Base-by-base conservation (phyloP, 306 rosid species). In the Prunus salicina region DNA sequence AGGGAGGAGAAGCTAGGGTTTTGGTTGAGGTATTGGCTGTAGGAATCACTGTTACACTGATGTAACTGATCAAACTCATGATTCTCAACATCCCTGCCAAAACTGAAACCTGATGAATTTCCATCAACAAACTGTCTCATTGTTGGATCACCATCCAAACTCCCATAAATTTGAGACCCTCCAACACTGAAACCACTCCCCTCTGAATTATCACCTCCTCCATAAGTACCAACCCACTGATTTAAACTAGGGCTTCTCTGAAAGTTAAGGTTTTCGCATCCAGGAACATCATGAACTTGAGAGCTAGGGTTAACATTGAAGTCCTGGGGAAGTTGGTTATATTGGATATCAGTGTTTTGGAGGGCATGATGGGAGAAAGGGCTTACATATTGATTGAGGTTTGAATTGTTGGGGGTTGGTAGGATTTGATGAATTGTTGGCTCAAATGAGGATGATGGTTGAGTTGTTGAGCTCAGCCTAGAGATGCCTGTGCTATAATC, bases 231-330 rank as follows among this genome's bases (percentile, higher is more conserved):
- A 14, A 30, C 15, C 34, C 41, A 57, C 4, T 46, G 43, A 58
- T 58, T 14, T 25, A 77, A 57, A 51, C 61, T 46, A 68, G 62
- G 38, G 69, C 8, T 45, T 43, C 6, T 55, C 18, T 14, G 57
- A 14, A 60, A 72, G 43, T 72, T 25, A 34, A 7, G 6, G 46
- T 53, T 53, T 7, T 32, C 41, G 20, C 24, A 38, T 41, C 20
- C 38, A 8, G 18, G 6, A 30, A 30, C 34, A 38, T 6, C 16
- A 43, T 22, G 24, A 46, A 22, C 25, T 62, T 52, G 64, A 63
- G 14, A 64, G 62, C 20, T 27, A 72, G 63, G 82, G 52, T 13
- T 78, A 19, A 16, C 13, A 12, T 19, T 74, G 41, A 2, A 74
- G 61, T 47, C 18, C 61, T 62, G 71, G 7, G 5, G 24, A n/a